Conservation (phyloP, 257 asterid genomes). For the Solanum lycopersicoides region DNA sequence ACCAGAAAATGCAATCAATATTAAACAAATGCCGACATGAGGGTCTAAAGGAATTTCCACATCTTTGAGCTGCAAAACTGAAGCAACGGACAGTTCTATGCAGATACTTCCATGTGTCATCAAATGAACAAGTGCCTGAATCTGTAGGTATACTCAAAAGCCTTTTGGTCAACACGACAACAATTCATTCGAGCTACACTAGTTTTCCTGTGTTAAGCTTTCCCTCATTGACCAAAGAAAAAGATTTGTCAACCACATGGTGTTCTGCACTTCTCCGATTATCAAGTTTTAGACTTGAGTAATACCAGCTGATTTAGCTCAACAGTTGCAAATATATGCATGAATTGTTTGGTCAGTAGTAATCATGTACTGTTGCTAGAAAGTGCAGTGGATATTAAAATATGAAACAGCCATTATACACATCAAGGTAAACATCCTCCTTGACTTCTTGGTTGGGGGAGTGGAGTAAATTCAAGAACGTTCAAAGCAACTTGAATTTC, state of each 20-base stretch:
- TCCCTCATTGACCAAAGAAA: not conserved
- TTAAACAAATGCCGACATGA: not conserved
- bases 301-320: not conserved
- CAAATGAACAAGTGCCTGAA: not conserved
- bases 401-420: not conserved
- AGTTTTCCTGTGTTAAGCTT: not conserved
- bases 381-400: not conserved
- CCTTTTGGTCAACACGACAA: not conserved
- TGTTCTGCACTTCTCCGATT: not conserved
- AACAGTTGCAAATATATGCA: not conserved
- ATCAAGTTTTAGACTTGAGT: not conserved
- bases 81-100: not conserved
- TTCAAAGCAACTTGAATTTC: not conserved
- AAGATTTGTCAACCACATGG: not conserved
- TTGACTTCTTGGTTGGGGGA: not conserved
- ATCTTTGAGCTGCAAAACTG: not conserved
- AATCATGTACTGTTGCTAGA: not conserved
- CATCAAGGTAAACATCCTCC: not conserved
- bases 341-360: not conserved
- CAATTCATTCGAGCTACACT: not conserved
- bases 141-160: not conserved
- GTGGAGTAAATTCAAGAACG: not conserved
- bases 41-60: not conserved
- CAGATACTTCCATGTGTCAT: not conserved
- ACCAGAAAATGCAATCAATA: not conserved